A percentile compares a stretch with the other conserved stretches of the same genome.
Conservation (phyloP, 768 basidiomycete species). For the Leccinum variicolor region DNA sequence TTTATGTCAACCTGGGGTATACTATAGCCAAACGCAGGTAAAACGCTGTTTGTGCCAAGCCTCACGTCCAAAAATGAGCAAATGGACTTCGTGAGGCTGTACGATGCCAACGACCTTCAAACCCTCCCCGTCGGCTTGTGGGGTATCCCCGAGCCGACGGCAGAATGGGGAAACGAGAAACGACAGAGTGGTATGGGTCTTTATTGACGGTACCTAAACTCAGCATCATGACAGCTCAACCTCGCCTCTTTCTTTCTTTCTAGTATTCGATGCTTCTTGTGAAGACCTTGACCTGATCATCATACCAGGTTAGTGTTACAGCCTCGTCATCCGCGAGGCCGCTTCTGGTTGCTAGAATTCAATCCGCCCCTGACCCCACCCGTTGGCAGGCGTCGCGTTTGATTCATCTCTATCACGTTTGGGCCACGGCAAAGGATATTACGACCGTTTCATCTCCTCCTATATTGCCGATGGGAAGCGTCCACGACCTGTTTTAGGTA, state of each 20-base stretch:
- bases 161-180: conserved; percentile 38
- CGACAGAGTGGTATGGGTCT: conserved; percentile 50
- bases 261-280: conserved; percentile 31
- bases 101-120: conserved; percentile 54
- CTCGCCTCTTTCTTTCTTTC: conserved; percentile 11
- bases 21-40: conserved; percentile 44
- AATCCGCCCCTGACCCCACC: conserved; percentile 5
- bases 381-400: conserved; percentile 63
- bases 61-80: conserved; percentile 41
- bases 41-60: conserved; percentile 68
- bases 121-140: conserved; percentile 60
- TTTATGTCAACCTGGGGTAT: background rate
- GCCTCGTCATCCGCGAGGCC: conserved; percentile 9
- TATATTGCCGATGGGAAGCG: conserved; percentile 43
- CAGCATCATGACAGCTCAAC: background rate
- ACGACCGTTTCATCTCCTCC: conserved; percentile 65
- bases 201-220: background rate
- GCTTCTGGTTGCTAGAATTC: background rate
- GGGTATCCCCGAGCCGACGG: conserved; percentile 71
- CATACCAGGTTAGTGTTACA: conserved; percentile 51
- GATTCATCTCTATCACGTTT: conserved; percentile 65
- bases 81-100: conserved; percentile 69
- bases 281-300: conserved; percentile 60
- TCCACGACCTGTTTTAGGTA: conserved; percentile 58
- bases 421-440: conserved; percentile 83